These are phyloP conservation scores for Cucurbita argyrosperma DNA, from an alignment of 306 rosid genomes.

Conservation along the genomic window DNA sequence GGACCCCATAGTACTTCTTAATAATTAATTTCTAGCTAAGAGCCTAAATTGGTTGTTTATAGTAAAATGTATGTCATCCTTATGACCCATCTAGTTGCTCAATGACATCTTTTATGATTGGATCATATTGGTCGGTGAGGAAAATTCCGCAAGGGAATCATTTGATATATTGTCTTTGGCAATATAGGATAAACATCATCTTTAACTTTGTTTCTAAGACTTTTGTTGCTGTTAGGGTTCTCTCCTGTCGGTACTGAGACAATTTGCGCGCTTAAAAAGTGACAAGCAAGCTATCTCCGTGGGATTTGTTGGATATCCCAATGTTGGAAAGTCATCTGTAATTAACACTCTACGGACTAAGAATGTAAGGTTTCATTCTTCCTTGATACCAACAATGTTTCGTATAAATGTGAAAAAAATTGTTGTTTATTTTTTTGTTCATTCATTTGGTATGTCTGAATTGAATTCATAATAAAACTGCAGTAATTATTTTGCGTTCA, in stretches of 20 bases:
- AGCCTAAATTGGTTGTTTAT: not conserved
- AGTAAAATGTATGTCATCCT: not conserved
- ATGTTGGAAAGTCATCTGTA: slow-evolving; percentile 94
- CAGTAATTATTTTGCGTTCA: not conserved
- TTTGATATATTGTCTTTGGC: not conserved
- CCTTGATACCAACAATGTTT: slow-evolving; percentile 8
- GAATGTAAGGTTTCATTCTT: slow-evolving; percentile 37
- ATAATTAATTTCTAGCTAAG: not conserved
- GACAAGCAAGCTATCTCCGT: slow-evolving; percentile 97
- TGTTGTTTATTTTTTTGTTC: not conserved
- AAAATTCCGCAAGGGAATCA: not conserved
- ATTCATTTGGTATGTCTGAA: not conserved
- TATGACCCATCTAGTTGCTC: not conserved
- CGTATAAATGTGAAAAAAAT: not conserved
- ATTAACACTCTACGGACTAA: slow-evolving; percentile 79
- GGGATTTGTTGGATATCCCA: slow-evolving; percentile 94
- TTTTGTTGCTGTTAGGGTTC: slow-evolving; percentile 44
- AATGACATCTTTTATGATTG: not conserved
- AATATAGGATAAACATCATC: not conserved
- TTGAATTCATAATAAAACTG: not conserved
- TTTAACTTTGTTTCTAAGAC: not conserved
- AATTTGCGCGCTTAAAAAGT: slow-evolving; percentile 70
- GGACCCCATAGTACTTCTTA: not conserved
- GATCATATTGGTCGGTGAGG: not conserved
- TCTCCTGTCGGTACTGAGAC: slow-evolving; percentile 86